Evolutionary conservation across 371 early-diverging fungal species (phyloP).

Genomic region (Haplosporangium sp.): DNA sequence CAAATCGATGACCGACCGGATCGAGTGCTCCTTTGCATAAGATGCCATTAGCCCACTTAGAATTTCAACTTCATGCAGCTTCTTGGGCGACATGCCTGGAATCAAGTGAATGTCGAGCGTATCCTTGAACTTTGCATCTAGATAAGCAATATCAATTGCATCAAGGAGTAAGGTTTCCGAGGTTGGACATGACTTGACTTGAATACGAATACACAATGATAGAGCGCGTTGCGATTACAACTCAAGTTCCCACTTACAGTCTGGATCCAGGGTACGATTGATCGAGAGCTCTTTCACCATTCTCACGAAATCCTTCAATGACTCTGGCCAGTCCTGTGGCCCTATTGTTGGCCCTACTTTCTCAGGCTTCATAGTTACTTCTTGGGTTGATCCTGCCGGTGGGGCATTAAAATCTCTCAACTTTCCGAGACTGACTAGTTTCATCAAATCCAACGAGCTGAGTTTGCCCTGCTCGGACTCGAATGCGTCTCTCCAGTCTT

Average conservation of each 20-base stretch:
- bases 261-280: slow-evolving; percentile 44
- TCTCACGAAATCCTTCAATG: slow-evolving; percentile 36
- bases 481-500: slow-evolving; percentile 46
- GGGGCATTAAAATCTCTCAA: slow-evolving; percentile 27
- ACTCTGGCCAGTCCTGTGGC: slow-evolving; percentile 48
- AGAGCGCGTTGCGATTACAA: neutral
- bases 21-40: slow-evolving; percentile 58
- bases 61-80: slow-evolving; percentile 76
- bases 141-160: neutral
- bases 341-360: neutral
- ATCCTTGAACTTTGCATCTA: slow-evolving; percentile 49
- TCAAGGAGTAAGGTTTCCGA: neutral
- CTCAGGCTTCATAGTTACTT: neutral
- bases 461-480: slow-evolving; percentile 40
- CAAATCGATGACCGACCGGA: slow-evolving; percentile 70
- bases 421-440: slow-evolving; percentile 47
- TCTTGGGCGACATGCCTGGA: slow-evolving; percentile 83
- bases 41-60: slow-evolving; percentile 66
- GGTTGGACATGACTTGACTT: neutral
- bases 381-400: slow-evolving; percentile 6
- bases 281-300: slow-evolving; percentile 42
- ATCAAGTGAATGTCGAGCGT: slow-evolving; percentile 48
- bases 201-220: neutral
- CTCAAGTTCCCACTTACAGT: slow-evolving; percentile 25
- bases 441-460: slow-evolving; percentile 46